phyloP scores from a whole-genome alignment of 2,329 filamentous ascomycete species.

The Xylariaceae sp. region DNA sequence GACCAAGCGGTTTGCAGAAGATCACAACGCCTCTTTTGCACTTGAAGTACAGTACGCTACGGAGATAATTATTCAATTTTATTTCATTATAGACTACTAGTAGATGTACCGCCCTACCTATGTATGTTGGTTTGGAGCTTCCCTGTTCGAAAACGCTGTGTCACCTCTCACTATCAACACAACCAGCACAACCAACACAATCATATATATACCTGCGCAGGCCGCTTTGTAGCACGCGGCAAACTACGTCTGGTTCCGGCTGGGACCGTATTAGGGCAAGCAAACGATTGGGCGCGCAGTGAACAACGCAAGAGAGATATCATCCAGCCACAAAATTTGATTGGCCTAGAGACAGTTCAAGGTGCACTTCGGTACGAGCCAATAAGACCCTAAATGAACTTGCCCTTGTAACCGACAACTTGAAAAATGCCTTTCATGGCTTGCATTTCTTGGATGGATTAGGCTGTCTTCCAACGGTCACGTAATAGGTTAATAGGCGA shows the following conservation, averaged over 20 bases:
- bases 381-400: neutral
- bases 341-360: neutral
- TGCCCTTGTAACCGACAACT: neutral
- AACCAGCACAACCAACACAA: no score
- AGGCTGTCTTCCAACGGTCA: neutral
- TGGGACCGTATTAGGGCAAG: neutral
- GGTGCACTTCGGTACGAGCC: neutral
- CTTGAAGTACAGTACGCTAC: no score
- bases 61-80: no score
- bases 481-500: neutral
- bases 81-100: no score
- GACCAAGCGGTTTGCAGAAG: conserved; percentile 14
- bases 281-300: neutral
- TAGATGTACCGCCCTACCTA: no score
- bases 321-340: neutral
- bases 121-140: conserved; percentile 3
- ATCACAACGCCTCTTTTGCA: conserved; percentile 7
- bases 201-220: no score
- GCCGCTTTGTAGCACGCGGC: neutral
- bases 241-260: conserved; percentile 1
- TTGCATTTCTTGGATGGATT: neutral
- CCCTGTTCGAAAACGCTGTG: neutral
- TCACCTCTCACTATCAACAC: neutral
- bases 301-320: neutral
- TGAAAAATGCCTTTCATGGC: neutral